Base-by-base conservation (phyloP, 179 eudicot species). In the Vitellaria paradoxa region DNA sequence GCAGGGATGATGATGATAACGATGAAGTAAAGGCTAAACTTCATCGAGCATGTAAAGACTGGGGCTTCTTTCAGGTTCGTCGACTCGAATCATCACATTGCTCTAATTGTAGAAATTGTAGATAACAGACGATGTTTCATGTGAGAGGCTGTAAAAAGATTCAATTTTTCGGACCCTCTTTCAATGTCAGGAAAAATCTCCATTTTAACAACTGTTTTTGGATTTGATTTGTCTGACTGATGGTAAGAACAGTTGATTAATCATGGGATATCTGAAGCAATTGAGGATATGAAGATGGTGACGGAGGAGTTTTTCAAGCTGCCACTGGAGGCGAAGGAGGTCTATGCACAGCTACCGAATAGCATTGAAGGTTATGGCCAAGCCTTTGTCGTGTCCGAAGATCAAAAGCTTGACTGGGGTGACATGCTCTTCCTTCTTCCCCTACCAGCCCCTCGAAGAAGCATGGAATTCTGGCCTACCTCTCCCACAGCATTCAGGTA, bases 1-100 rank as follows among this genome's bases (percentile, higher is more conserved):
- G 12, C 0, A 2, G 4, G 1, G 73, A 74, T 9, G 50, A 45
- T 13, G 20, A 24, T 0, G 65, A 65, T 14, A 24, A 62, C 4
- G 63, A 70, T 3, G n/a, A 65, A 24, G 84, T 77, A 52, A 23
- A 68, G 55, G 81, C 72, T n/a, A 81, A 77, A 30, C 84, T 81
- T 77, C 85, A 82, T 62, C 24, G 17, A 5, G 82, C 82, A 0
- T 82, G 85, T 26, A 70, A 68, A 70, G 80, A 79, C 2, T 82
- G 85, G 85, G 85, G 85, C 6, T 79, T 82, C 74, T 82, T 82
- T 47, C 85, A 82, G 85, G 85, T 82, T 40, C 12, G 2, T 70
- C 26, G 18, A 37, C 9, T 17, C 9, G 5, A 1, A 7, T 26
- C 50, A 10, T 10, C 11, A 50, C 9, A 6, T 50, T 12, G 12